Percentiles rank a stretch among this genome's conserved stretches.
Evolutionary conservation across 139 green algal species (phyloP).

Genomic region (Picocystis salinarum): DNA sequence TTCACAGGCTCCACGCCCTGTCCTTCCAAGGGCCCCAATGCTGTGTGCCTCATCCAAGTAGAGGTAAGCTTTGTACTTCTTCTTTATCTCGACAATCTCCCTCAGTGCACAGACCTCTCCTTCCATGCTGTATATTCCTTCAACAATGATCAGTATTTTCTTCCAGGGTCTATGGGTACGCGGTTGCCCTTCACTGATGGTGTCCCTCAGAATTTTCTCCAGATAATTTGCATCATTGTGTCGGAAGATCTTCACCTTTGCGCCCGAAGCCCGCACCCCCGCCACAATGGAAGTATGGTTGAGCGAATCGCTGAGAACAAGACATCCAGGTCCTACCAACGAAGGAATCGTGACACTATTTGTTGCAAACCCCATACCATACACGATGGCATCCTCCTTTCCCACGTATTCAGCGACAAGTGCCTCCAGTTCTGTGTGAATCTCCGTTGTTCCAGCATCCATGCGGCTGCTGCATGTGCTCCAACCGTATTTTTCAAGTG

Average conservation of each 20-base stretch:
- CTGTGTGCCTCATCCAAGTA: slow-evolving; percentile 98
- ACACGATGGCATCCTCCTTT: slow-evolving; percentile 68
- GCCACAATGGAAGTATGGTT: slow-evolving; percentile 95
- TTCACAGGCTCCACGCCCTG: slow-evolving; percentile 67
- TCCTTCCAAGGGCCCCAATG: slow-evolving; percentile 77
- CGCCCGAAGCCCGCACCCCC: slow-evolving; percentile 53
- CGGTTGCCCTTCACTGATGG: slow-evolving; percentile 80
- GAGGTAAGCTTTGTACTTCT: slow-evolving; percentile 86
- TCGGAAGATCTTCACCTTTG: slow-evolving; percentile 55
- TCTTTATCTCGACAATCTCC: slow-evolving; percentile 76
- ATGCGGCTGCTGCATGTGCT: slow-evolving; percentile 23
- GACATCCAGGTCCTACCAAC: slow-evolving; percentile 50
- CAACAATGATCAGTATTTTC: slow-evolving; percentile 90
- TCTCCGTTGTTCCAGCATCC: slow-evolving; percentile 25
- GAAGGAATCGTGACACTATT: slow-evolving; percentile 79
- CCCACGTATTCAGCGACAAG: slow-evolving; percentile 68
- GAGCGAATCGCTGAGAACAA: slow-evolving; percentile 83
- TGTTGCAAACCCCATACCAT: slow-evolving; percentile 97
- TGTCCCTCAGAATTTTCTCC: slow-evolving; percentile 58
- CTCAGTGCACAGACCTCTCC: slow-evolving; percentile 67
- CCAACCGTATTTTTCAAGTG: slow-evolving; percentile 34
- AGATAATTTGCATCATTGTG: slow-evolving; percentile 76
- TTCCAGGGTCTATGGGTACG: slow-evolving; percentile 75
- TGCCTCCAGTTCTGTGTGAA: slow-evolving; percentile 67
- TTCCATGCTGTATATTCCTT: slow-evolving; percentile 98